Base-by-base conservation (phyloP, 306 rosid genomes). In the peach (Prunus persica) region DNA sequence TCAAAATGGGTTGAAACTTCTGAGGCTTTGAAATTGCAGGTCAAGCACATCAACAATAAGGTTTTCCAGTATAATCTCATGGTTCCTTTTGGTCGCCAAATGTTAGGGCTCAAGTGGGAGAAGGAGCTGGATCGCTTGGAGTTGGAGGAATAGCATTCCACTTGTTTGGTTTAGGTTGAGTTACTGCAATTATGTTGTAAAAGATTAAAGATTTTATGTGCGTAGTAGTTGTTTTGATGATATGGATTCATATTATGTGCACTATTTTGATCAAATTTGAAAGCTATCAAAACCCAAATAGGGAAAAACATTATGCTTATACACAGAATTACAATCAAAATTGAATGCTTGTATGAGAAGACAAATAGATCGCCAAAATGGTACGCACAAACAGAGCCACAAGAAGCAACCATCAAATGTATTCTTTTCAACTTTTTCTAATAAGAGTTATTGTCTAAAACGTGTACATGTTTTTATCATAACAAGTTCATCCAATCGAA, bases 11-110 rank as follows among this genome's bases (percentile, higher is more conserved):
- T 24, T 43, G 86, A 90, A 65, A 71, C 73, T 82, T 77, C 89
- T 8, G 93, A 86, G 65, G 76, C 78, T 79, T 80, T 93, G 76
- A 88, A 88, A 61, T 24, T 24, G 55, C 96, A 93, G 77, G 7
- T 93, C 49, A 74, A 65, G 58, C 88, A 81, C 73, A 90, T 93
- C 45, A 93, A 93, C 41, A 34, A 85, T 66, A 93, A 84, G 97
- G 96, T 93, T 72, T 88, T 93, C 63, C 87, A 93, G 57, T 90
- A 93, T 71, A 93, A 93, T 78, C 92, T 91, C 52, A 88, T 93
- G 66, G 93, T 88, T 64, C 97, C 98, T 8, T 93, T 91, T 60
- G 96, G 98, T 50, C 84, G 98, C 46, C 97, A 93, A 85, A 93
- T 90, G 96, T 76, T 56, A 69, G 96, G 96, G 62, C 80, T 93